Conservation (phyloP, 345 rosid species). For the Viola odorata region DNA sequence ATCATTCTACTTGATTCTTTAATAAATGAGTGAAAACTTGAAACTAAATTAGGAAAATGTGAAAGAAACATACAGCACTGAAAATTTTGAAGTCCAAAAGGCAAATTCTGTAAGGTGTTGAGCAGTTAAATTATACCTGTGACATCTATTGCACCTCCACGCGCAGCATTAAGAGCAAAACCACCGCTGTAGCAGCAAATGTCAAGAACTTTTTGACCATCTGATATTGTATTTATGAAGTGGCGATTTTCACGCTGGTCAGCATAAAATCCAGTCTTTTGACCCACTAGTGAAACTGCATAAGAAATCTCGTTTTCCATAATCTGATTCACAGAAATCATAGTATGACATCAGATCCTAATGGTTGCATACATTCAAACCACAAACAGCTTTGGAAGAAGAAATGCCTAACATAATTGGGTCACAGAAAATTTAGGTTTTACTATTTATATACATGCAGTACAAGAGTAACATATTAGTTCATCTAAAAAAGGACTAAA, state of each 20-base stretch:
- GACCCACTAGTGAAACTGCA: slow-evolving; percentile 64
- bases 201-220: slow-evolving; percentile 71
- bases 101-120: background rate
- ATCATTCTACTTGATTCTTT: no score
- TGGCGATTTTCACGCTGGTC: slow-evolving; percentile 76
- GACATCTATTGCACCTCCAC: slow-evolving; percentile 64
- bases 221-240: slow-evolving; percentile 62
- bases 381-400: slow-evolving; percentile 3
- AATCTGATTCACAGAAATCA: slow-evolving; percentile 35
- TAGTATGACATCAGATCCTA: background rate
- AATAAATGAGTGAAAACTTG: no score
- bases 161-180: slow-evolving; percentile 66
- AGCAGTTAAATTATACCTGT: slow-evolving; percentile 33
- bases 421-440: background rate
- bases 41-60: no score
- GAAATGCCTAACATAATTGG: background rate
- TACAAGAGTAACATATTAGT: no score
- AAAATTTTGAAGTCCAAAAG: no score
- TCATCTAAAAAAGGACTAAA: no score
- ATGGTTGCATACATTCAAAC: background rate
- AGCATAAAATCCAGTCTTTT: slow-evolving; percentile 90
- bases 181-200: slow-evolving; percentile 92
- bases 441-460: no score
- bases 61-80: no score
- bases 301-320: slow-evolving; percentile 71